Base-by-base conservation (phyloP, 441 rosid genomes). In the Metrosideros polymorpha region DNA sequence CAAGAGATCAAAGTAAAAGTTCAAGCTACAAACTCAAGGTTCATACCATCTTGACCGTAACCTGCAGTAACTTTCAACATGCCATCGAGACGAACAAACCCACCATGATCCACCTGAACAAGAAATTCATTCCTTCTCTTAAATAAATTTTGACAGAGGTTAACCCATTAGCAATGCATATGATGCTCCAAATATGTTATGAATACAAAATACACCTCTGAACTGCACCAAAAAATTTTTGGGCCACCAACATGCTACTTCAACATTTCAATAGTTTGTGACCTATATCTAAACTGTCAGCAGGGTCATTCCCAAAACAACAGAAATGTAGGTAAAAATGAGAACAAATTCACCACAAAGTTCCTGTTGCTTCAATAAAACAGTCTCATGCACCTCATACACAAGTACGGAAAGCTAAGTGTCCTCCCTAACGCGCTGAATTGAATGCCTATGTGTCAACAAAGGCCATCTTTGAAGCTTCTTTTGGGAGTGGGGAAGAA, bases 11-110 rank as follows among this genome's bases (percentile, higher is more conserved):
- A 71, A 71, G 47, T 5, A 39, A 71, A 71, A 71, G n/a, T 39
- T 22, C 47, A 39, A 71, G 47, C n/a, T 39, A 71, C 79, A 71
- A 43, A 59, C 29, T 53, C 39, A 86, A 84, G 27, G 52, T 49
- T 52, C 59, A 52, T 92, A 95, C 98, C 98, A 14, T 61, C 86
- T 87, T 91, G 86, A 84, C 96, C 96, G 90, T 90, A 94, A 85
- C 95, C 91, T 79, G 92, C 90, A 18, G 91, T 91, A 49, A 96
- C 98, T 91, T 90, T 92, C 91, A 96, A 89, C 75, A 91, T 85
- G 57, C 96, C 94, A 83, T 94, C 85, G 15, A 95, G 95, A 87
- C 93, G 94, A 84, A 95, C 82, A 90, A 91, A 94, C 82, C 99
- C 97, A 87, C 52, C 18, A 82, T 84, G 42, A 86, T 94, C 91